Percentiles rank a stretch among this genome's conserved stretches.
These are phyloP conservation scores for Fomitopsis palustris DNA, from an alignment of 1,284 basidiomycete genomes.

Conservation along the genomic window DNA sequence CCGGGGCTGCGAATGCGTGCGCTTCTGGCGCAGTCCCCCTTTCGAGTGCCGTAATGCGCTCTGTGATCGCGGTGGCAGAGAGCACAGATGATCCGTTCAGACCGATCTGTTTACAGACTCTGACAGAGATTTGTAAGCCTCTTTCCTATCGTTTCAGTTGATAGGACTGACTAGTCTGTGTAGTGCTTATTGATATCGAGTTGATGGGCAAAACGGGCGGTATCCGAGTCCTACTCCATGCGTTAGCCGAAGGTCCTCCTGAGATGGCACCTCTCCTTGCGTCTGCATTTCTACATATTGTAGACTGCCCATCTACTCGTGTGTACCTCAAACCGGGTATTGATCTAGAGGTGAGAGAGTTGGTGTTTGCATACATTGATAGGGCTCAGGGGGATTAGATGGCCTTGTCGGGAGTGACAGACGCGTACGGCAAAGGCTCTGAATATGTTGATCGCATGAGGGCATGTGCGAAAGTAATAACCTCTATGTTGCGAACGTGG, in stretches of 20 bases:
- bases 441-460: slow-evolving; percentile 79
- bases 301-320: slow-evolving; percentile 85
- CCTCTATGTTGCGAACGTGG: slow-evolving; percentile 89
- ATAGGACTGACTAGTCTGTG: background rate
- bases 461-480: slow-evolving; percentile 75
- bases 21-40: slow-evolving; percentile 53
- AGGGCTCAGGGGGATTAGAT: slow-evolving; percentile 44
- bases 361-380: slow-evolving; percentile 1
- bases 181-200: slow-evolving; percentile 83
- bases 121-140: slow-evolving; percentile 83
- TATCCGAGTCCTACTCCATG: slow-evolving; percentile 83
- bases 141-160: background rate
- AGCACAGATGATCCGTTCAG: slow-evolving; percentile 90
- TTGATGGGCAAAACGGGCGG: slow-evolving; percentile 82
- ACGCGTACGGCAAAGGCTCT: slow-evolving; percentile 82
- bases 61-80: slow-evolving; percentile 90
- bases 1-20: slow-evolving; percentile 30
- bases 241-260: slow-evolving; percentile 82
- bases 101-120: slow-evolving; percentile 81
- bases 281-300: slow-evolving; percentile 78
- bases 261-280: slow-evolving; percentile 88
- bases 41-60: slow-evolving; percentile 80
- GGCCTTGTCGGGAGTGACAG: slow-evolving; percentile 83
- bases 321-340: slow-evolving; percentile 78
- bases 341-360: slow-evolving; percentile 78